phyloP scores from a whole-genome alignment of 2,329 filamentous ascomycete genomes.

The Alternaria ethzedia region DNA sequence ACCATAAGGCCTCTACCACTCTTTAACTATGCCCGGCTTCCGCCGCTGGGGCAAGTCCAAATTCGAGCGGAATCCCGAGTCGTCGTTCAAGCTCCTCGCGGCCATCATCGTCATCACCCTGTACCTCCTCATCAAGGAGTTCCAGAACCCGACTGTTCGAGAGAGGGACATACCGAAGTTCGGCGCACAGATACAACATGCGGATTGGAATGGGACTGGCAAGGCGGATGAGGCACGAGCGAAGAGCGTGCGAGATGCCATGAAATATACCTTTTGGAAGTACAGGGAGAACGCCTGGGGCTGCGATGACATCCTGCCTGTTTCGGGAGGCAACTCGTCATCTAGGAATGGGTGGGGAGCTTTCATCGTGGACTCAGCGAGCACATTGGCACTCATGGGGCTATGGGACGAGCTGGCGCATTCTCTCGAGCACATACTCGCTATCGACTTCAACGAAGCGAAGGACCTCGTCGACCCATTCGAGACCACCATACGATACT shows the following conservation, averaged over 20 bases:
- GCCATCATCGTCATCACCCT: slow-evolving; percentile 49
- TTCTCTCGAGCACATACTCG: slow-evolving; percentile 48
- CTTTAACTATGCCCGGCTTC: slow-evolving; percentile 41
- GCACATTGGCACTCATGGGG: slow-evolving; percentile 51
- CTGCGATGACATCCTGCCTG: slow-evolving; percentile 48
- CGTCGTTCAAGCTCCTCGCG: slow-evolving; percentile 51
- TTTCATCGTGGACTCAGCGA: slow-evolving; percentile 51
- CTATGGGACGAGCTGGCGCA: slow-evolving; percentile 52
- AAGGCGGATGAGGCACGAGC: slow-evolving; percentile 44
- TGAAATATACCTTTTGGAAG: slow-evolving; percentile 50
- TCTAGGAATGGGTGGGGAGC: slow-evolving; percentile 52
- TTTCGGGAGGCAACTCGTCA: slow-evolving; percentile 44
- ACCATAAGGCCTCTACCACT: slow-evolving; percentile 9
- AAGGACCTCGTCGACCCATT: slow-evolving; percentile 50
- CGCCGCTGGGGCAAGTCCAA: slow-evolving; percentile 47
- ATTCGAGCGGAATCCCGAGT: slow-evolving; percentile 48
- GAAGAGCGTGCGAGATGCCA: slow-evolving; percentile 45
- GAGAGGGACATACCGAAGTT: slow-evolving; percentile 11
- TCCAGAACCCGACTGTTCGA: slow-evolving; percentile 40
- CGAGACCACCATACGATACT: slow-evolving; percentile 52
- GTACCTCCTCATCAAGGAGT: slow-evolving; percentile 49
- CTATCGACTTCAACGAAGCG: slow-evolving; percentile 46
- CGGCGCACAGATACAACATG: slow-evolving; percentile 43
- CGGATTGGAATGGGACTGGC: slow-evolving; percentile 44
- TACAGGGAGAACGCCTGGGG: slow-evolving; percentile 51